Conservation (phyloP, 2,329 filamentous ascomycete species). For the Leptographium radiaticola region DNA sequence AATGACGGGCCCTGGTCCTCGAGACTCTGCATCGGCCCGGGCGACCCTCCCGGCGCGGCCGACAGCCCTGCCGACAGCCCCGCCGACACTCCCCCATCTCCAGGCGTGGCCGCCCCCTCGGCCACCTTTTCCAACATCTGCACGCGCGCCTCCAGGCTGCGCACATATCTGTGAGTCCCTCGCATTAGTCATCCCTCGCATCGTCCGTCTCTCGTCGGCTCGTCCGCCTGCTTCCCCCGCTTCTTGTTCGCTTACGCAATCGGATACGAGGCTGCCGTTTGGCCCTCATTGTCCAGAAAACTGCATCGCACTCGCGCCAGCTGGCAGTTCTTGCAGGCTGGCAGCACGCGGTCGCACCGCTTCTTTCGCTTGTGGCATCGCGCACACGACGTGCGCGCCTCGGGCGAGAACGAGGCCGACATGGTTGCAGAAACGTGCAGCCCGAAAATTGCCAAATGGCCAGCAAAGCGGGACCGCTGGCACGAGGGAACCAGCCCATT, state of each 20-base stretch:
- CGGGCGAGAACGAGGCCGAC: slow-evolving; percentile 2
- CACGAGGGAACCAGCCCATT: too few species aligned
- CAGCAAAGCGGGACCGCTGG: not conserved
- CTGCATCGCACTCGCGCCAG: slow-evolving; percentile 24
- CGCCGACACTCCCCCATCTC: too few species aligned
- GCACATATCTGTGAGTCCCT: not conserved
- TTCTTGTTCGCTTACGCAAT: slow-evolving; percentile 20
- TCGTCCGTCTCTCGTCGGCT: not conserved
- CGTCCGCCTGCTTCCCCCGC: not conserved
- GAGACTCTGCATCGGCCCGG: too few species aligned
- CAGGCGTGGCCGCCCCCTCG: not conserved
- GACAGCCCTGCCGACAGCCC: too few species aligned
- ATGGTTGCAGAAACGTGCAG: not conserved
- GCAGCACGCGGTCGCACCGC: slow-evolving; percentile 25
- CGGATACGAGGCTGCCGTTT: slow-evolving; percentile 24
- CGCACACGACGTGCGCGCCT: slow-evolving; percentile 7
- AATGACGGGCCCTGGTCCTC: not conserved
- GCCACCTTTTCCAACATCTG: not conserved
- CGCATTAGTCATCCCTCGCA: not conserved
- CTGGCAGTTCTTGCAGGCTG: slow-evolving; percentile 25
- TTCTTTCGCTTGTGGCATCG: slow-evolving; percentile 29
- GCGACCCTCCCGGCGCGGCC: too few species aligned
- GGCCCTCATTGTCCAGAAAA: slow-evolving; percentile 24
- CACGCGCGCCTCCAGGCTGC: slow-evolving; percentile 3
- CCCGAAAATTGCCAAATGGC: not conserved